Percentiles rank a stretch among this genome's conserved stretches.
phyloP scores from a whole-genome alignment of 345 rosid genomes.

The Hirschfeldia incana region DNA sequence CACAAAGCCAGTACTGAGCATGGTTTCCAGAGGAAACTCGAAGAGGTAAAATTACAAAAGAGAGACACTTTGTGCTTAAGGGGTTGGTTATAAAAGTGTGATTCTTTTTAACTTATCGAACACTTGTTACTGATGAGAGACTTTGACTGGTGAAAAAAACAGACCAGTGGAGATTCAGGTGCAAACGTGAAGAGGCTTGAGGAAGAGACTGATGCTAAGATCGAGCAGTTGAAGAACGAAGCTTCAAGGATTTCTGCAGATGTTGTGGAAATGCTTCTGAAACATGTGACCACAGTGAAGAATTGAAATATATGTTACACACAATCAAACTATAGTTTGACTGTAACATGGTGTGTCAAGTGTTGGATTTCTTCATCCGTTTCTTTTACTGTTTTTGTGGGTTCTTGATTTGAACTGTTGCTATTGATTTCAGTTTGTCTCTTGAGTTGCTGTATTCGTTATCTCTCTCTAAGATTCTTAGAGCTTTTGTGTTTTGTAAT shows the following conservation, averaged over 20 bases:
- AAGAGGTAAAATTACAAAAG: conserved; percentile 46
- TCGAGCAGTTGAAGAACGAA: conserved; percentile 58
- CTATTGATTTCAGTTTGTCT: not conserved
- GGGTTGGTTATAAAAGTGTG: no score
- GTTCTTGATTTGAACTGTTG: not conserved
- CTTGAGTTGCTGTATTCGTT: not conserved
- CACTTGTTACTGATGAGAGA: not conserved
- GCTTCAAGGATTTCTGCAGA: conserved; percentile 58
- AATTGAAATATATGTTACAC: conserved; percentile 28
- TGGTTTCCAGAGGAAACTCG: conserved; percentile 67
- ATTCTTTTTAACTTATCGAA: not conserved
- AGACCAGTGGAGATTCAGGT: conserved; percentile 89
- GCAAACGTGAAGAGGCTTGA: conserved; percentile 88
- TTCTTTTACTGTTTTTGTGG: not conserved
- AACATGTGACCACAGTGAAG: conserved; percentile 50
- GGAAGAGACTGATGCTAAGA: conserved; percentile 69
- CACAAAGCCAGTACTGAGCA: conserved; percentile 69
- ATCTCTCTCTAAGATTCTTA: not conserved
- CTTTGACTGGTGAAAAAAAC: conserved; percentile 25
- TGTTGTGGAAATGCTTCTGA: conserved; percentile 66
- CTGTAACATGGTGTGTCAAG: conserved; percentile 14
- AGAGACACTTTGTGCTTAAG: not conserved
- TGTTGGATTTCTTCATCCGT: conserved; percentile 3
- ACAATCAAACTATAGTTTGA: conserved; percentile 1
- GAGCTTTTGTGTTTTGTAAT: conserved; percentile 18